A percentile compares a stretch with the other conserved stretches of the same genome.
These are phyloP conservation scores for Aspergillus indologenus DNA, from an alignment of 495 filamentous ascomycete genomes.

Conservation along the genomic window DNA sequence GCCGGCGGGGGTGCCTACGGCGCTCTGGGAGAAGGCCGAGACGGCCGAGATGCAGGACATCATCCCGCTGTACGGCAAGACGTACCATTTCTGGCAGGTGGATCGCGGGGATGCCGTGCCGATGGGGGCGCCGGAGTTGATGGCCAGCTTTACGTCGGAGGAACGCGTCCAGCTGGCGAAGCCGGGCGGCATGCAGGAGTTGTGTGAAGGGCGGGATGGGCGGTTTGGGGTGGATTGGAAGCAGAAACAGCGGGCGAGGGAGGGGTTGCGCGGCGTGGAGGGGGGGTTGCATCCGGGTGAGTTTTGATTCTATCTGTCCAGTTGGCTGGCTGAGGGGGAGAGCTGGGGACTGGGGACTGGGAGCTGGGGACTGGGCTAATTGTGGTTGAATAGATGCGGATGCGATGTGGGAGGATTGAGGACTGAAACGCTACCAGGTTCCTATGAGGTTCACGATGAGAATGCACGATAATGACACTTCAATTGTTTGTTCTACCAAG, in stretches of 20 bases:
- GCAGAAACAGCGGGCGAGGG: conserved; percentile 61
- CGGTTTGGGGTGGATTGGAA: conserved; percentile 59
- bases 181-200: conserved; percentile 51
- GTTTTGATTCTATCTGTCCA: conserved; percentile 1
- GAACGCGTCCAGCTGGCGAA: conserved; percentile 53
- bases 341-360: too few relatives aligned
- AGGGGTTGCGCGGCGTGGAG: conserved; percentile 53
- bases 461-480: too few relatives aligned
- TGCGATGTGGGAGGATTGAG: conserved; percentile 36
- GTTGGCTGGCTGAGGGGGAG: too few relatives aligned
- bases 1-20: conserved; percentile 51
- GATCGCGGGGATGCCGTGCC: conserved; percentile 76
- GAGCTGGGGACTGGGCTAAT: not conserved
- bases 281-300: conserved; percentile 26
- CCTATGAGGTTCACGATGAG: too few relatives aligned
- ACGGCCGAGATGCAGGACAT: conserved; percentile 76
- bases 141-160: conserved; percentile 66
- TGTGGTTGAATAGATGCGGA: conserved; percentile 43
- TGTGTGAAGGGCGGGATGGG: conserved; percentile 61
- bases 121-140: conserved; percentile 70
- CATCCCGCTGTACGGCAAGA: conserved; percentile 74
- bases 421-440: too few relatives aligned
- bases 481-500: conserved; percentile 3
- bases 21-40: conserved; percentile 72
- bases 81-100: conserved; percentile 87